These are phyloP conservation scores for Phytophthora sansomeana DNA, from an alignment of 352 stramenopile species.

Conservation along the genomic window DNA sequence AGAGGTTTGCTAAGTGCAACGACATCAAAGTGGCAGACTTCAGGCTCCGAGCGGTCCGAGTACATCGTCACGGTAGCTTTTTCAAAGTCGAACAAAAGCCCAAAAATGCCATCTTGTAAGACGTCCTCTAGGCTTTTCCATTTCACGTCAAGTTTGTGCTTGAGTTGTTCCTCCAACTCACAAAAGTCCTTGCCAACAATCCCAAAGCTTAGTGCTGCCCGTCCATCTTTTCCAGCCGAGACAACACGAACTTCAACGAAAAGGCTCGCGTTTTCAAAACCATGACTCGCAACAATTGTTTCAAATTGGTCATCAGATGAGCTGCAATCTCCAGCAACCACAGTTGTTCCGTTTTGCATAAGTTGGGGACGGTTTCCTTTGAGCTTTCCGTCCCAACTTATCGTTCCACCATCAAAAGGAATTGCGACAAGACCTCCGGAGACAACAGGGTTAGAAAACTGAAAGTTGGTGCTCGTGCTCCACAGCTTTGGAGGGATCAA, in stretches of 20 bases:
- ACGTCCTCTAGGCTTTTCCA: conserved; percentile 49
- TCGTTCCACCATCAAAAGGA: conserved; percentile 63
- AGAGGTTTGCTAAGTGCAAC: conserved; percentile 45
- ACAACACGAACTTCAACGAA: conserved; percentile 74
- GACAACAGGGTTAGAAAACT: conserved; percentile 65
- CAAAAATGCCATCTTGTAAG: conserved; percentile 53
- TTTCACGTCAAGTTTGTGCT: conserved; percentile 46
- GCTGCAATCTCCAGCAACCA: conserved; percentile 65
- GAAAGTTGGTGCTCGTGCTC: conserved; percentile 52
- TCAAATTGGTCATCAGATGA: conserved; percentile 57
- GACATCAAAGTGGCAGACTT: conserved; percentile 45
- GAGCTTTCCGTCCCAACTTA: conserved; percentile 69
- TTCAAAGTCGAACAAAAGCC: conserved; percentile 83
- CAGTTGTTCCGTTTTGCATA: conserved; percentile 53
- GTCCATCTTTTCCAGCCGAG: conserved; percentile 52
- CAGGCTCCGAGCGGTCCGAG: conserved; percentile 52
- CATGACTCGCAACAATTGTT: conserved; percentile 62
- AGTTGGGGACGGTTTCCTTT: conserved; percentile 65
- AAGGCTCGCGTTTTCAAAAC: conserved; percentile 57
- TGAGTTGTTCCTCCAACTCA: conserved; percentile 27
- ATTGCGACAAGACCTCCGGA: conserved; percentile 70
- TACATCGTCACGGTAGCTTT: conserved; percentile 65
- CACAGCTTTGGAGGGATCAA: conserved; percentile 71
- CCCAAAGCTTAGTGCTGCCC: conserved; percentile 57
- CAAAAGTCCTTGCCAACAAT: conserved; percentile 56